A percentile compares a stretch with the other conserved stretches of the same genome.
These are phyloP conservation scores for Verbena officinalis DNA, from an alignment of 257 asterid species.

Conservation along the genomic window DNA sequence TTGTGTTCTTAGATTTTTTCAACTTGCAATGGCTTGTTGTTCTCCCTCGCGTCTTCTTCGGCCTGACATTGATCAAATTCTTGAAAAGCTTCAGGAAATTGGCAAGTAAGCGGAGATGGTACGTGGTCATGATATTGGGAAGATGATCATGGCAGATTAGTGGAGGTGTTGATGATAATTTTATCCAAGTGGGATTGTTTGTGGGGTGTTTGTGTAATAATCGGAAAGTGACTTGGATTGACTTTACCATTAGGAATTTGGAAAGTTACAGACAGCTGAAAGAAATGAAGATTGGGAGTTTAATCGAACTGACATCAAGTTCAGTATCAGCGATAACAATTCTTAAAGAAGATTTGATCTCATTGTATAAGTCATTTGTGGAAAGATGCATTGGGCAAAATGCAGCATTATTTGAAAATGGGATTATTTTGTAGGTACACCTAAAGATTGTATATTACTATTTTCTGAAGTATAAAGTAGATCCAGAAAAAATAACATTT, in stretches of 20 bases:
- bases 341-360: too few species aligned
- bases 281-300: background rate
- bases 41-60: slow-evolving; percentile 68
- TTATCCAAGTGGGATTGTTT: background rate
- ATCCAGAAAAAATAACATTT: too few species aligned
- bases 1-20: slow-evolving; percentile 49
- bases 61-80: slow-evolving; percentile 55
- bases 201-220: background rate
- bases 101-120: slow-evolving; percentile 32
- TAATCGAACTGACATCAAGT: background rate
- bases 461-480: background rate
- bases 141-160: background rate
- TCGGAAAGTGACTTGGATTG: slow-evolving; percentile 16
- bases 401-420: too few species aligned
- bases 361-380: too few species aligned
- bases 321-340: too few species aligned
- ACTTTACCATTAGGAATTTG: slow-evolving; percentile 4
- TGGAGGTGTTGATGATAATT: background rate
- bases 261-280: background rate
- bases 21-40: slow-evolving; percentile 83
- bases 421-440: background rate
- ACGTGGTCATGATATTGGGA: background rate
- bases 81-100: slow-evolving; percentile 69
- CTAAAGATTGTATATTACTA: background rate
- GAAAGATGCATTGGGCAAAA: too few species aligned